Conservation (phyloP, 169 alveolate species). For the Besnoitia besnoiti region DNA sequence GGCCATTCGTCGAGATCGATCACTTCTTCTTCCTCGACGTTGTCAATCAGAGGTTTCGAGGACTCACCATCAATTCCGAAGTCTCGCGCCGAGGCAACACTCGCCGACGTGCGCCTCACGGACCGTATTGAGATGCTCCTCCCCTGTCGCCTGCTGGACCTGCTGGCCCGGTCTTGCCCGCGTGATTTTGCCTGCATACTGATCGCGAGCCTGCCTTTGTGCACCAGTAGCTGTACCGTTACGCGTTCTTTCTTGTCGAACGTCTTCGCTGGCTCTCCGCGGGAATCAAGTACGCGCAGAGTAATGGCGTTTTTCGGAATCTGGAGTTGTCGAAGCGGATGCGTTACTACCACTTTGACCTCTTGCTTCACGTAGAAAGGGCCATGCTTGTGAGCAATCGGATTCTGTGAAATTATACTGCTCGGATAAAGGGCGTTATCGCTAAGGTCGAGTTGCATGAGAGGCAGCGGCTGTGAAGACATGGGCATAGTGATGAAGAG, state of each 20-base stretch:
- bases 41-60: too few species aligned
- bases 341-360: background rate
- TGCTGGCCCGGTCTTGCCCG: background rate
- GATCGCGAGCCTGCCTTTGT: background rate
- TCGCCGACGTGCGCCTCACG: background rate
- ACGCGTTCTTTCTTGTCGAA: background rate
- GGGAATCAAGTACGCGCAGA: background rate
- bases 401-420: background rate
- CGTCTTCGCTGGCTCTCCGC: background rate
- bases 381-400: background rate
- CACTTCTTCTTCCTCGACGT: background rate
- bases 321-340: background rate
- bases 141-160: background rate
- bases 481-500: slow-evolving; percentile 9
- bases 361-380: background rate
- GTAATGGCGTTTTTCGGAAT: background rate
- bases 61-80: too few species aligned
- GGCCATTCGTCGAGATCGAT: background rate
- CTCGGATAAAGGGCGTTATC: background rate
- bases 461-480: slow-evolving; percentile 11
- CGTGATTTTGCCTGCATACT: background rate
- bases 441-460: background rate
- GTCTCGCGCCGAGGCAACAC: background rate
- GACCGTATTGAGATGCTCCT: background rate
- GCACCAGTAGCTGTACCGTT: background rate